A percentile compares a stretch with the other conserved stretches of the same genome.
phyloP scores from a whole-genome alignment of 208 protist species.

The Acanthamoeba lenticulata region DNA sequence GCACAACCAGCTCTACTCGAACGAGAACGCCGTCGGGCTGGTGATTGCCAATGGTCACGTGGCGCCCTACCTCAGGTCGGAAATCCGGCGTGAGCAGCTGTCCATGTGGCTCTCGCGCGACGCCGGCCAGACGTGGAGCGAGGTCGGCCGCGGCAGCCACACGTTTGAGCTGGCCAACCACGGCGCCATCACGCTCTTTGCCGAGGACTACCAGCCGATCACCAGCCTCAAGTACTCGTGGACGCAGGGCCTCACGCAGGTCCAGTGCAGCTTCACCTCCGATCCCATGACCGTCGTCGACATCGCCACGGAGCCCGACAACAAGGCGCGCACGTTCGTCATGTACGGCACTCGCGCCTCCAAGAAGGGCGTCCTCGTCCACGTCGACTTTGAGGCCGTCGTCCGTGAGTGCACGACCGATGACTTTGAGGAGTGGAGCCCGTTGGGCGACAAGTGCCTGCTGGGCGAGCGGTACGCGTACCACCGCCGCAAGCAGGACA shows the following conservation, averaged over 20 bases:
- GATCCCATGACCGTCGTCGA: not conserved
- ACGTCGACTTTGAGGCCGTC: not conserved
- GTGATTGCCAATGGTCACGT: conserved; percentile 43
- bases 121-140: conserved; percentile 26
- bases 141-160: not conserved
- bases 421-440: conserved; percentile 35
- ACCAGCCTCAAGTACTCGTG: conserved; percentile 29
- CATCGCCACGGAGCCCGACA: conserved; percentile 47
- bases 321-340: conserved; percentile 41
- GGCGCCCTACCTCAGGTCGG: not conserved
- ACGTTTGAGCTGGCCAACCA: conserved; percentile 48
- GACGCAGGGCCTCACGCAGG: not conserved
- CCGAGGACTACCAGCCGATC: not conserved
- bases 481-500: conserved; percentile 28
- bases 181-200: conserved; percentile 8
- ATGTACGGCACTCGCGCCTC: conserved; percentile 20
- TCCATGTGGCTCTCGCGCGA: conserved; percentile 24
- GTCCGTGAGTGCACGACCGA: not conserved
- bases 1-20: conserved; percentile 38
- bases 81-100: not conserved
- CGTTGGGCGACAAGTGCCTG: conserved; percentile 18
- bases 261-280: not conserved
- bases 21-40: conserved; percentile 2
- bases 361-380: not conserved
- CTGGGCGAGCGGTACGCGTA: not conserved